A percentile compares a stretch with the other conserved stretches of the same genome.
These are phyloP conservation scores for Fusarium pseudograminearum DNA, from an alignment of 2,329 filamentous ascomycete species.

Conservation along the genomic window DNA sequence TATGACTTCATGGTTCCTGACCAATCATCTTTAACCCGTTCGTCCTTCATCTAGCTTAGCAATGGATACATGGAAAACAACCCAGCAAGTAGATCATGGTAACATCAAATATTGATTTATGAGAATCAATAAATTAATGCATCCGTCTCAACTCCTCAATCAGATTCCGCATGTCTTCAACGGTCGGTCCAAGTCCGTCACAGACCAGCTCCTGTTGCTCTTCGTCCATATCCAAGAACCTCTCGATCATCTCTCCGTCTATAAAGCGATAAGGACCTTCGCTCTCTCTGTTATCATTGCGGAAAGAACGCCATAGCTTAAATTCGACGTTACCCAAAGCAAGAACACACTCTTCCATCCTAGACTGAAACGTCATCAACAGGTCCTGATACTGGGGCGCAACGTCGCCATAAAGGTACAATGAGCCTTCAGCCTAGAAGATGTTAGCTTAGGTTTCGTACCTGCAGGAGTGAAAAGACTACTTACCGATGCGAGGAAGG, in stretches of 20 bases:
- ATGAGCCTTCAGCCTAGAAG: constrained; percentile 82
- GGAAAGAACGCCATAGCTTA: constrained; percentile 83
- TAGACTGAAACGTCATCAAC: constrained; percentile 82
- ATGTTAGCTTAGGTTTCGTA: constrained; percentile 24
- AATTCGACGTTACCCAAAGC: constrained; percentile 82
- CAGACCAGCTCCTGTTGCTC: constrained; percentile 65
- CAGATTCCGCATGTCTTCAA: constrained; percentile 72
- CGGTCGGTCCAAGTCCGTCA: constrained; percentile 67
- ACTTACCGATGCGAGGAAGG: constrained; percentile 89
- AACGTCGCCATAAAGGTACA: constrained; percentile 91
- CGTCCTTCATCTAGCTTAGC: constrained; percentile 35
- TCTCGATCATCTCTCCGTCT: constrained; percentile 90
- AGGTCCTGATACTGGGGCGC: constrained; percentile 78
- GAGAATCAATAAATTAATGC: constrained; percentile 58
- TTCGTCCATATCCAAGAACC: constrained; percentile 79
- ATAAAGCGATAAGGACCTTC: constrained; percentile 88
- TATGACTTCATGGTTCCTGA: constrained; percentile 10
- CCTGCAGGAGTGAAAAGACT: neutral
- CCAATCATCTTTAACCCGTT: constrained; percentile 45
- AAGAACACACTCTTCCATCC: constrained; percentile 73
- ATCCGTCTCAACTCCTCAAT: constrained; percentile 73
- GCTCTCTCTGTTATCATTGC: constrained; percentile 76
- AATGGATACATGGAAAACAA: constrained; percentile 2
- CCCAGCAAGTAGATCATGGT: neutral
- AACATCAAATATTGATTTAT: neutral